Percentiles rank a stretch among this genome's conserved stretches.
Conservation (phyloP, 2,329 filamentous ascomycete genomes). For the Ophiostoma angusticollis region DNA sequence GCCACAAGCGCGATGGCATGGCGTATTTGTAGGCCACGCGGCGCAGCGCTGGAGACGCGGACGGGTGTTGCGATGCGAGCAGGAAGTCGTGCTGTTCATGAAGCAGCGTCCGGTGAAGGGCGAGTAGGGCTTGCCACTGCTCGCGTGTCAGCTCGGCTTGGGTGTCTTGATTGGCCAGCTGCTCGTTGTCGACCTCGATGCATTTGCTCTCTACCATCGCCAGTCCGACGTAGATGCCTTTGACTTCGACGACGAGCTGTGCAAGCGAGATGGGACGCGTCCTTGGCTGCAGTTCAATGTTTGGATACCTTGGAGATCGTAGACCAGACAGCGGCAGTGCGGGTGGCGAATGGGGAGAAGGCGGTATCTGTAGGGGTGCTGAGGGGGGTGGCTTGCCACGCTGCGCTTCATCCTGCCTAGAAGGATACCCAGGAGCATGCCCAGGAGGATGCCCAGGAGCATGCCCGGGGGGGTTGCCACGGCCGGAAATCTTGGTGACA, state of each 20-base stretch:
- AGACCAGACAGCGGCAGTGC: background rate
- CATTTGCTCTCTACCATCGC: conserved; percentile 82
- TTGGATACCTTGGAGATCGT: background rate
- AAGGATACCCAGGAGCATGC: background rate
- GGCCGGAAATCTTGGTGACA: background rate
- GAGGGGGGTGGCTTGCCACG: no score
- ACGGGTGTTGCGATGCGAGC: conserved; percentile 74
- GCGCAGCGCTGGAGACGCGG: conserved; percentile 53
- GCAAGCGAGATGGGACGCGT: conserved; percentile 62
- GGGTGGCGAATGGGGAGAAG: background rate
- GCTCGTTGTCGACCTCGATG: conserved; percentile 64
- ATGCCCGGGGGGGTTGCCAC: background rate
- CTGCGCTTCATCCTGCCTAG: background rate
- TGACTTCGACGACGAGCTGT: conserved; percentile 69
- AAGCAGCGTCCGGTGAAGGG: conserved; percentile 65
- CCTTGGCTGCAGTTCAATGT: conserved; percentile 36
- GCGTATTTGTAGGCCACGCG: conserved; percentile 66
- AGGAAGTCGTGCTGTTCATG: conserved; percentile 83
- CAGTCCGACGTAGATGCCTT: conserved; percentile 69
- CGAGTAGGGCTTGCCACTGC: conserved; percentile 76
- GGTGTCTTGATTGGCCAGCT: conserved; percentile 29
- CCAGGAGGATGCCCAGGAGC: background rate
- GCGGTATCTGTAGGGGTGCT: no score
- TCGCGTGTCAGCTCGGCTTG: conserved; percentile 41
- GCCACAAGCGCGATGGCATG: conserved; percentile 92